phyloP scores from a whole-genome alignment of 1,139 yeast species.

The Magnusiomyces ingens region DNA sequence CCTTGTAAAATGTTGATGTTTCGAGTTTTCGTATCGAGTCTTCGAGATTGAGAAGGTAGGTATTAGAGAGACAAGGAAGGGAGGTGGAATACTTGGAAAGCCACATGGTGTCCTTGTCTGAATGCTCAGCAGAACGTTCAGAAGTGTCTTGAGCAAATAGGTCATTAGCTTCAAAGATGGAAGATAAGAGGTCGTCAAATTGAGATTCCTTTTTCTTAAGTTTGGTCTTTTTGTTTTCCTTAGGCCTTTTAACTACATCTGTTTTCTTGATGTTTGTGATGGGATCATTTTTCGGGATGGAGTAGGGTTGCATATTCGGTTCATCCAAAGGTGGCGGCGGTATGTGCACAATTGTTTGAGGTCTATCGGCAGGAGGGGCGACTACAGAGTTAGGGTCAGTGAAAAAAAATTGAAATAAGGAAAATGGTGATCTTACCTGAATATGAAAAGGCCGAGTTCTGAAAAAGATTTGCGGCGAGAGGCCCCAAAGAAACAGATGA shows the following conservation, averaged over 20 bases:
- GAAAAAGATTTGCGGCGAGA: constrained; percentile 9
- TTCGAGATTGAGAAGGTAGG: constrained; percentile 17
- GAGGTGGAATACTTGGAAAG: constrained; percentile 10
- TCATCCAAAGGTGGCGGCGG: constrained; percentile 11
- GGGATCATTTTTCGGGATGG: constrained; percentile 13
- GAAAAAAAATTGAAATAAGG: neutral
- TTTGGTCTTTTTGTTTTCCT: constrained; percentile 11
- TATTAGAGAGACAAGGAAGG: constrained; percentile 19
- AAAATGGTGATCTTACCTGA: constrained; percentile 6
- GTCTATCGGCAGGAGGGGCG: constrained; percentile 9
- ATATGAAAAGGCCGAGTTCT: constrained; percentile 7
- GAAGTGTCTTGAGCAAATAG: constrained; percentile 12
- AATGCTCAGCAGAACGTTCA: neutral
- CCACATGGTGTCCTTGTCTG: constrained; percentile 9
- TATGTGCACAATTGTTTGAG: constrained; percentile 11
- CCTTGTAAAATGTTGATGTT: constrained; percentile 14
- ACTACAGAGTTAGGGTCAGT: constrained; percentile 2
- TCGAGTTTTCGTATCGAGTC: constrained; percentile 18
- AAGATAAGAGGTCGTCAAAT: constrained; percentile 17
- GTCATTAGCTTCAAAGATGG: constrained; percentile 23
- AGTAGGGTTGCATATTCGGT: constrained; percentile 11
- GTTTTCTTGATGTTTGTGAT: constrained; percentile 9
- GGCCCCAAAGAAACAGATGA: constrained; percentile 10
- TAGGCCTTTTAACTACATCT: neutral
- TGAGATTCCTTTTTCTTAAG: constrained; percentile 12